Base-by-base conservation (phyloP, 371 early-diverging fungal species). In the Mortierella sp. region DNA sequence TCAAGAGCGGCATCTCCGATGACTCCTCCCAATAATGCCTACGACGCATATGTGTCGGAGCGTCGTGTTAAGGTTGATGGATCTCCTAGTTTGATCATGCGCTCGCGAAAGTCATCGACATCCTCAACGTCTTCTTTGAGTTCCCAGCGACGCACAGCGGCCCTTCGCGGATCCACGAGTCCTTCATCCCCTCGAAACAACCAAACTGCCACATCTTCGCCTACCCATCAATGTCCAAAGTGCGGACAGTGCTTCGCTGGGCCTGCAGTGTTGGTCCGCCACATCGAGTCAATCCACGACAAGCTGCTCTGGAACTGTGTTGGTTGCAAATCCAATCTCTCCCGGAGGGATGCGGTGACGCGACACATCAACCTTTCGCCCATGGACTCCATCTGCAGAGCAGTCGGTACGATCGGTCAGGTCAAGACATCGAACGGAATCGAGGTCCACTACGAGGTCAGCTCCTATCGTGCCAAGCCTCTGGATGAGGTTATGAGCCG, bases 221-320 rank as follows among this genome's bases (percentile, higher is more conserved):
- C 63, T n/a, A 49, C 58, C 8, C 74, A 74, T 22, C 64, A 67
- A 17, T 74, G 76, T 58, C 76, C 68, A 8, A 63, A 74, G n/a
- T 74, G 76, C 25, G 57, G 48, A 22, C 63, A 63, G 37, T 60
- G 57, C 31, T 74, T 74, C 34, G 76, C 76, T 8, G 76, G 76
- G 0, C 76, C 68, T 8, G 76, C 76, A 10, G 76, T 74, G 21
- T 25, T 74, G 48, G 68, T 68, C 40, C 68, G 76, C 25, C 76
- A 74, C 34, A 63, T 67, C 45, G 76, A 74, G 48, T 74, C 76
- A 7, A 74, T 74, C 61, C 76, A 74, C 44, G 68, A 74, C 24
- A 74, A 74, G 61, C 44, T 74, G 49, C 60, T 67, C 24, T 74
- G 76, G 76, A 67, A 67, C 50, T 74, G 76, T 57, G 63, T 63